These are phyloP conservation scores for Oryza meyeriana DNA, from an alignment of 176 grass and related monocot species.

Conservation along the genomic window DNA sequence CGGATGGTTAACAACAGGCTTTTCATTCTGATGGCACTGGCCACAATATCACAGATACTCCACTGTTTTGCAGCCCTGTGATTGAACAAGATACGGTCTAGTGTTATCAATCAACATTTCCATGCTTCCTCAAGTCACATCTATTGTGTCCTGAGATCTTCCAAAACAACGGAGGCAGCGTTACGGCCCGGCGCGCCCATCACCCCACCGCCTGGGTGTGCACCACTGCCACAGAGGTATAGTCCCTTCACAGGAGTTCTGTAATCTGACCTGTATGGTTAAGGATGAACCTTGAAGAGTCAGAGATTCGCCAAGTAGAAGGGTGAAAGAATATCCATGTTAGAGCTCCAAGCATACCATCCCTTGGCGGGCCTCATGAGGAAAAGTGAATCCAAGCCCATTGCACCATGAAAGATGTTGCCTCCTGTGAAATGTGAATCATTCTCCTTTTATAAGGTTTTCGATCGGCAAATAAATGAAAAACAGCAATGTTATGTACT, in stretches of 20 bases:
- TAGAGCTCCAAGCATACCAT: conserved; percentile 52
- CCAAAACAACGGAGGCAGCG: conserved; percentile 72
- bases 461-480: background rate
- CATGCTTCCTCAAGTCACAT: background rate
- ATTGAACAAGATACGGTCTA: background rate
- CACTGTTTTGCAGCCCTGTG: background rate
- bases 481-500: background rate
- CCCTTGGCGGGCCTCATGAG: conserved; percentile 90
- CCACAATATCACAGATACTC: background rate
- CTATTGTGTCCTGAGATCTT: conserved; percentile 49
- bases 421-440: conserved; percentile 57
- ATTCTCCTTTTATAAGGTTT: conserved; percentile 9
- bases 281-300: background rate
- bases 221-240: conserved; percentile 89
- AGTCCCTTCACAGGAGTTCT: conserved; percentile 86
- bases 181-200: conserved; percentile 96
- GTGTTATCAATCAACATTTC: background rate
- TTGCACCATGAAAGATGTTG: conserved; percentile 94
- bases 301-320: conserved; percentile 2
- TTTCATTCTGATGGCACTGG: background rate
- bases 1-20: background rate
- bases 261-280: conserved; percentile 83
- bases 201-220: conserved; percentile 90
- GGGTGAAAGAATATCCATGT: background rate
- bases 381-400: conserved; percentile 93